Evolutionary conservation across 164 flowering plant species (phyloP).

Genomic region (Annona cherimola): DNA sequence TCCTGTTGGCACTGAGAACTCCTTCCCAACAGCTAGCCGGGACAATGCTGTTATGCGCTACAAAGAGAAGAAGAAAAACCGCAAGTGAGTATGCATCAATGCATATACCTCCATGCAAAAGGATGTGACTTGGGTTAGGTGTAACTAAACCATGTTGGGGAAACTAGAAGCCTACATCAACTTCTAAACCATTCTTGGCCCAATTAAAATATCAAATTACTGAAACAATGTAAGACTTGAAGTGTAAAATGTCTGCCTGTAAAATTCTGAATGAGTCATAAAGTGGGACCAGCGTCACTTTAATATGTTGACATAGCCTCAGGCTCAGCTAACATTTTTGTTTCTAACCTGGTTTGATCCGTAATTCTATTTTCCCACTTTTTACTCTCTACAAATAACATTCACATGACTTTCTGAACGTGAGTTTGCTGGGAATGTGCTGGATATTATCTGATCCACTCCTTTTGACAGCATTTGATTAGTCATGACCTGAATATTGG

Average conservation of each 20-base stretch:
- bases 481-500: not conserved
- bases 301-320: no score
- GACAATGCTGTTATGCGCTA: slow-evolving; percentile 77
- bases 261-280: not conserved
- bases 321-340: no score
- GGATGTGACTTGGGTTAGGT: not conserved
- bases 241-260: not conserved
- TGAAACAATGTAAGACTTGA: not conserved
- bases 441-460: not conserved
- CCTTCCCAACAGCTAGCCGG: slow-evolving; percentile 43
- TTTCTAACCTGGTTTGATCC: no score
- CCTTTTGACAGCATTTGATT: not conserved
- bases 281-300: no score
- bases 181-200: not conserved
- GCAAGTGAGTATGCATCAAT: slow-evolving; percentile 48
- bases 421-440: not conserved
- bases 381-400: no score
- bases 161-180: not conserved
- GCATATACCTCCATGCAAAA: not conserved
- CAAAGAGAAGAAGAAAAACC: slow-evolving; percentile 79
- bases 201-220: not conserved
- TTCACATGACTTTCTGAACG: not conserved
- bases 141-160: not conserved
- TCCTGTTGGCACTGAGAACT: slow-evolving; percentile 41
- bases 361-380: no score